Conservation (phyloP, 73 alveolate genomes). For the Halteria grandinella region DNA sequence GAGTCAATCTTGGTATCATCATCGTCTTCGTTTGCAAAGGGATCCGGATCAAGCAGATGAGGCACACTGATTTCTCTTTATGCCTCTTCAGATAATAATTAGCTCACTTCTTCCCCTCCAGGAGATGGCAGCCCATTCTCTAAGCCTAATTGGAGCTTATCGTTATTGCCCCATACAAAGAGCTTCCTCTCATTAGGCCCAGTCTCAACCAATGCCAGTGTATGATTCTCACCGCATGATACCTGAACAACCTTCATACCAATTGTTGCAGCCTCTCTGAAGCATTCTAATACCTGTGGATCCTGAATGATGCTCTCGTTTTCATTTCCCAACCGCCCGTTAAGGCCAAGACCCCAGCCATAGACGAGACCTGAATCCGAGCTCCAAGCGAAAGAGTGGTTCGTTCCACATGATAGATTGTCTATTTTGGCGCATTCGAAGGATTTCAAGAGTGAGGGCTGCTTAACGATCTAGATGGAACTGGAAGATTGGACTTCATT, state of each 20-base stretch:
- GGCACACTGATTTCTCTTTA: conserved; percentile 22
- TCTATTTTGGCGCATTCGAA: conserved; percentile 3
- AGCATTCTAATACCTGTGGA: conserved; percentile 6
- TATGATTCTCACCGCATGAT: conserved; percentile 45
- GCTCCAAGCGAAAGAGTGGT: conserved; percentile 40
- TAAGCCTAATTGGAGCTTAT: conserved; percentile 22
- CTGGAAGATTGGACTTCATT: conserved; percentile 15
- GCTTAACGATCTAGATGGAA: conserved; percentile 7
- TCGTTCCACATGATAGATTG: conserved; percentile 13
- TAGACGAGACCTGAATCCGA: conserved; percentile 11
- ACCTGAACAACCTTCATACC: conserved; percentile 19
- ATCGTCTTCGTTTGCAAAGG: neutral
- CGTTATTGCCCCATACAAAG: conserved; percentile 48
- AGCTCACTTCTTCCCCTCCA: neutral
- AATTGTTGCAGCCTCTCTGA: neutral
- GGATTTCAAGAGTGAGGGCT: neutral
- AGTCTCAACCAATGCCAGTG: conserved; percentile 11
- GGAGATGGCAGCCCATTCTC: neutral
- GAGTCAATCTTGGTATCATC: neutral
- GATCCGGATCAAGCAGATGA: conserved; percentile 46
- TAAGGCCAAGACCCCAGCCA: conserved; percentile 47
- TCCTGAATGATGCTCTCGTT: conserved; percentile 8
- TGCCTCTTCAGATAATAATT: too few species aligned
- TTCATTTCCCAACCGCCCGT: conserved; percentile 43
- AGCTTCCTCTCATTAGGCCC: conserved; percentile 2